Conservation (phyloP, 2,329 filamentous ascomycete genomes). For the Botrytis medusae region DNA sequence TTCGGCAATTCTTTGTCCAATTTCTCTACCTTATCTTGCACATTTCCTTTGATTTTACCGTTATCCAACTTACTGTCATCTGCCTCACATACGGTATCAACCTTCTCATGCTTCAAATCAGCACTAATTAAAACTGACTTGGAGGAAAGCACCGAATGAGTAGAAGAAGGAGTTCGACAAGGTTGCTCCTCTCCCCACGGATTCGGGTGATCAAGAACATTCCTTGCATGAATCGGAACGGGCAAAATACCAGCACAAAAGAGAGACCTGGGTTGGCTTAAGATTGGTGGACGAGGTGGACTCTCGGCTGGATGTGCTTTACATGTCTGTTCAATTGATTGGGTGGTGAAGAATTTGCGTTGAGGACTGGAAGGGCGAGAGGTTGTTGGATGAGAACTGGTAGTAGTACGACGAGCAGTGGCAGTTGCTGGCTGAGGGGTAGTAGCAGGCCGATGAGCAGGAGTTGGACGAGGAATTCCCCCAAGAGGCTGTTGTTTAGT, state of each 20-base stretch:
- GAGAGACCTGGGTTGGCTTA: constrained; percentile 10
- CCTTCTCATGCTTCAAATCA: neutral
- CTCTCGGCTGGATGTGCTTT: neutral
- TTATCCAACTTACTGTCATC: neutral
- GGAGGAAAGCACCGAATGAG: neutral
- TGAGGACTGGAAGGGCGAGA: neutral
- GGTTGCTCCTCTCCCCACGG: neutral
- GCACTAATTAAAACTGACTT: neutral
- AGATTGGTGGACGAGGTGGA: neutral
- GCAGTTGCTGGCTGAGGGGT: neutral
- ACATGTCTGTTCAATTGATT: neutral
- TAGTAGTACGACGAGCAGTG: neutral
- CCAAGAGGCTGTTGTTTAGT: neutral
- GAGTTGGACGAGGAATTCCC: neutral
- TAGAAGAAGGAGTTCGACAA: constrained; percentile 3
- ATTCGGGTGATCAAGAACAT: constrained; percentile 1
- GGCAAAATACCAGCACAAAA: constrained; percentile 1
- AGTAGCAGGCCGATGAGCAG: neutral
- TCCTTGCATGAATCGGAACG: neutral
- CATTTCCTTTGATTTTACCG: neutral
- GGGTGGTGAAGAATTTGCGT: neutral
- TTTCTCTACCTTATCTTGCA: constrained; percentile 2
- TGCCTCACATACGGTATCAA: neutral
- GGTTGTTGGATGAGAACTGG: no score
- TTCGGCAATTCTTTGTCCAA: neutral